Evolutionary conservation across 2,329 filamentous ascomycete species (phyloP), one percentile per base, ranked within the genome.

Genomic region (Pseudogymnoascus sp.): DNA sequence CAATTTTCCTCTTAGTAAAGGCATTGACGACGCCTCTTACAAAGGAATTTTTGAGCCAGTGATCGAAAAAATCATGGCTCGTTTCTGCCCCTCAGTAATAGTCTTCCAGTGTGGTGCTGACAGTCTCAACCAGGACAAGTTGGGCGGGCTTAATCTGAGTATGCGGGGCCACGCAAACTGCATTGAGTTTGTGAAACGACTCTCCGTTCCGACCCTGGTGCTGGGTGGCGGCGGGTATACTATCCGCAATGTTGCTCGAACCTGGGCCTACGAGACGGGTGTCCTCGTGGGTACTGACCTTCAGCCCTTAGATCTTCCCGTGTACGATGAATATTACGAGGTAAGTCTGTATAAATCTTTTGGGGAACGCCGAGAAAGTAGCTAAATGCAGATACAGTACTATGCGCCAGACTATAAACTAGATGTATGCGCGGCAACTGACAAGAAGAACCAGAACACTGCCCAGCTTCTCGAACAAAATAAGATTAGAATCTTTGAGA

Each of bases 91-190:
- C 0, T 87, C 92, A 69, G 93, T 93, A 3, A 93, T 99, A 62
- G 95, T 97, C 4, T 82, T 99, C 3, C 95, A 99, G 75, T 99
- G 95, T 72, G 95, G 95, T 62, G 93, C 93, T 59, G 95, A 99
- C 78, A 96, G 90, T 71, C 83, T 99, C 15, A 96, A 93, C 26
- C 93, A 95, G 59, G 95, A 99, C 76, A 87, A 95, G 33, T 83
- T 99, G 0, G 95, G 95, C 61, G 96, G 93, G 75, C 99, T 99
- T 82, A 99, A 97, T 74, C 82, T 99, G 66, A 97, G 96, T 76
- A 97, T 99, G 84, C 88, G 88, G 70, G 93, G 93, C 3, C 95
- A 99, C 74, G 93, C 93, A 68, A 92, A 92, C 76, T 99, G 95
- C 74, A 91, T 97, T 68, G 88, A 88, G 68, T 97, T 89, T 70